A percentile compares a stretch with the other conserved stretches of the same genome.
phyloP scores from a whole-genome alignment of 768 basidiomycete species.

The Mycena latifolia region DNA sequence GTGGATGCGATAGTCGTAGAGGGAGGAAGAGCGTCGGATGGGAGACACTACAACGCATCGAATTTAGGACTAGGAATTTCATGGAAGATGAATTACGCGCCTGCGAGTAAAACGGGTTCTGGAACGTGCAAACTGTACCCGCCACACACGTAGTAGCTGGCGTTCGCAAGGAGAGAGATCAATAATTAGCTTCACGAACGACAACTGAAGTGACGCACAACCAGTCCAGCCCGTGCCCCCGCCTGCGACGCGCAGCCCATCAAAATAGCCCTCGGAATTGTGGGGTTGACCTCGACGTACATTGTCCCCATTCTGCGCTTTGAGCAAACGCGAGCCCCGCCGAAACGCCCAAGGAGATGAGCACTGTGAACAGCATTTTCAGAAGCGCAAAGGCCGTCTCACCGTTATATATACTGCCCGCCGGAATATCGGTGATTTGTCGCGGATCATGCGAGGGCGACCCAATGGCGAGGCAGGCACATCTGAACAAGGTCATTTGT shows the following conservation, averaged over 20 bases:
- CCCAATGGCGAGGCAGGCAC: no score
- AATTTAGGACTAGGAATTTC: not conserved
- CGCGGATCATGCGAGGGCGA: no score
- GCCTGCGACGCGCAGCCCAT: not conserved
- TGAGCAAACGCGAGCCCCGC: not conserved
- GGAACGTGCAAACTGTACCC: not conserved
- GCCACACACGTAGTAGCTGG: not conserved
- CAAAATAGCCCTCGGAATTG: no score
- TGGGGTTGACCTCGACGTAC: not conserved
- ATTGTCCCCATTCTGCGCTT: not conserved
- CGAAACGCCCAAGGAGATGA: not conserved
- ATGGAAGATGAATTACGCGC: not conserved
- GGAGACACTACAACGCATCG: not conserved
- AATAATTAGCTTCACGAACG: not conserved
- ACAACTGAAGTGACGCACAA: not conserved
- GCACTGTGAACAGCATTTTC: not conserved
- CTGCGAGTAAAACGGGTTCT: constrained; percentile 4
- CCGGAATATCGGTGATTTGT: no score
- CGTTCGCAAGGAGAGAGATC: not conserved
- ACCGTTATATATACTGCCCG: no score
- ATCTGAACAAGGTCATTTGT: no score
- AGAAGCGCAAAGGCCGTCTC: no score
- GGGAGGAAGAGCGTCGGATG: not conserved
- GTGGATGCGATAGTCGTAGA: not conserved
- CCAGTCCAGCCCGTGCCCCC: constrained; percentile 8